A percentile compares a stretch with the other conserved stretches of the same genome.
Conservation (phyloP, 306 rosid species). For the Lathyrus aphaca region DNA sequence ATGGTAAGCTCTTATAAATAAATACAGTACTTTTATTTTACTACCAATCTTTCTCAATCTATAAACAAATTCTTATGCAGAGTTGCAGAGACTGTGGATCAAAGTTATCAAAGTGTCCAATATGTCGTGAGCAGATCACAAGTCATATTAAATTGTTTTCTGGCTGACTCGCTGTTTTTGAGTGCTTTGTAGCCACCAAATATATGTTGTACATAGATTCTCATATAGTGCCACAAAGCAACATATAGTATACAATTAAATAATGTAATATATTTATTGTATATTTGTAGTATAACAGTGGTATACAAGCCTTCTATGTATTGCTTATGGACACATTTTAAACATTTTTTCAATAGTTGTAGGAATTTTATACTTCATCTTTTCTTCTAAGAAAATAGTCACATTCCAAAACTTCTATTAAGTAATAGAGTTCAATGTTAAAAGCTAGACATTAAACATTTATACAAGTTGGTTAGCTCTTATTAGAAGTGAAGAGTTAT, state of each 20-base stretch:
- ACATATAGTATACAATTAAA: background rate
- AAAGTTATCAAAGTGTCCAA: conserved; percentile 46
- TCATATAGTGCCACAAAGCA: conserved; percentile 1
- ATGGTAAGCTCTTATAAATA: conserved; percentile 44
- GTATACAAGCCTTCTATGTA: background rate
- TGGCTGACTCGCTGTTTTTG: conserved; percentile 16
- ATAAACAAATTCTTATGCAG: conserved; percentile 26
- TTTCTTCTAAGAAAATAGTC: no score
- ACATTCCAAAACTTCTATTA: no score
- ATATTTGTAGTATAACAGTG: background rate
- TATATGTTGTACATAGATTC: conserved; percentile 13
- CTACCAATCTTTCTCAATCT: background rate
- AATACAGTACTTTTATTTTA: conserved; percentile 1
- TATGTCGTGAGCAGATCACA: conserved; percentile 50
- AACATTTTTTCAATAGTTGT: no score
- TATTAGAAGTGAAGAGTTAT: no score
- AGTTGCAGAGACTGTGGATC: conserved; percentile 52
- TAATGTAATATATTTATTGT: background rate
- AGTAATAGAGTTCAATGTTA: no score
- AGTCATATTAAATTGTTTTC: conserved; percentile 42
- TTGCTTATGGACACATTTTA: no score
- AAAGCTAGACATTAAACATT: no score
- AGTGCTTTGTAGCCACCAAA: background rate
- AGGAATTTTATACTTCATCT: no score
- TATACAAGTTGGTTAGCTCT: no score